Evolutionary conservation across 2,329 filamentous ascomycete genomes (phyloP).

Genomic region (Shiraia sp.): DNA sequence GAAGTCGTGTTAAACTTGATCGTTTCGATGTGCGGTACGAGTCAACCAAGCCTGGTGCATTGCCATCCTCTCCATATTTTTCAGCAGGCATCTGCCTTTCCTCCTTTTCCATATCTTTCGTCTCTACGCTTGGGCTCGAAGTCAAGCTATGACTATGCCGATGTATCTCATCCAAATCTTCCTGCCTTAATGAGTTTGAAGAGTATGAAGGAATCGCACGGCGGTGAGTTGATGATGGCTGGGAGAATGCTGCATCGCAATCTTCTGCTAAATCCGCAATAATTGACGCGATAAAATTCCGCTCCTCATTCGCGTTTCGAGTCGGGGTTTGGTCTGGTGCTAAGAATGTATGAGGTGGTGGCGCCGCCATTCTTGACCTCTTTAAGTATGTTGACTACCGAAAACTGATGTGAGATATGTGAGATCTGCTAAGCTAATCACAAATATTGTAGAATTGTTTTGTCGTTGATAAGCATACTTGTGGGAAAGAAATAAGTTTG

Average conservation of each 20-base stretch:
- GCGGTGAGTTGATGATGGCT: slow-evolving; percentile 10
- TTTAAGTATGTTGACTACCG: not conserved
- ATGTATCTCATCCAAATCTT: slow-evolving; percentile 10
- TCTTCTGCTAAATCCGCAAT: slow-evolving; percentile 21
- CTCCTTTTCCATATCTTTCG: slow-evolving; percentile 7
- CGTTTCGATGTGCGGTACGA: slow-evolving; percentile 11
- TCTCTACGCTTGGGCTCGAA: slow-evolving; percentile 9
- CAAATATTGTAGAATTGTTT: no score
- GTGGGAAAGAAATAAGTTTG: slow-evolving; percentile 3
- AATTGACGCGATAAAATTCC: slow-evolving; percentile 17
- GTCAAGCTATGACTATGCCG: slow-evolving; percentile 5
- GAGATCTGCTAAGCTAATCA: not conserved
- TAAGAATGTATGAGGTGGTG: not conserved
- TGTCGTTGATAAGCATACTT: no score
- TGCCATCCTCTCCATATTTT: slow-evolving; percentile 4
- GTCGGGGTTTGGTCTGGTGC: not conserved
- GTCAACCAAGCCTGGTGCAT: slow-evolving; percentile 12
- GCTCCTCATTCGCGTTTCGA: slow-evolving; percentile 3
- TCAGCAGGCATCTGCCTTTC: slow-evolving; percentile 1
- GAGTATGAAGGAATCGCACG: slow-evolving; percentile 9
- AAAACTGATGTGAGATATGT: not conserved
- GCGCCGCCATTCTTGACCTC: slow-evolving; percentile 2
- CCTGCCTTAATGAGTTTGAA: slow-evolving; percentile 7
- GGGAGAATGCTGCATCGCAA: slow-evolving; percentile 16
- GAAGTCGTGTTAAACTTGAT: slow-evolving; percentile 13